Conservation (phyloP, 2,329 filamentous ascomycete species). For the Claviceps sp. region DNA sequence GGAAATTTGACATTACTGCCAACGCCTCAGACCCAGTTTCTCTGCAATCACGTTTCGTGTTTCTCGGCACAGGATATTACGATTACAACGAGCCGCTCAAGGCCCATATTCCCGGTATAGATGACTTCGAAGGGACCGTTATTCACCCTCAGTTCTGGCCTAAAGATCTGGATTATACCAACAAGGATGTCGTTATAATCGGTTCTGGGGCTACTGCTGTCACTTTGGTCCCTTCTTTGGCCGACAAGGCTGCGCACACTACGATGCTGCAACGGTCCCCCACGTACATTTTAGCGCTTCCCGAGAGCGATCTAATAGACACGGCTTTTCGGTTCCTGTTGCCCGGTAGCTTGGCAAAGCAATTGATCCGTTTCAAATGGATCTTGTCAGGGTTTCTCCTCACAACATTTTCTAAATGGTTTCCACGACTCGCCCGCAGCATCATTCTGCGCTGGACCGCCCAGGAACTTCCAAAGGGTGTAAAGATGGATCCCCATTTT, state of each 20-base stretch:
- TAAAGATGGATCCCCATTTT: slow-evolving; percentile 46
- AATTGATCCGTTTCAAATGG: slow-evolving; percentile 30
- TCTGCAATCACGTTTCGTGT: slow-evolving; percentile 37
- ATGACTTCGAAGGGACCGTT: slow-evolving; percentile 48
- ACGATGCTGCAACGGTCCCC: slow-evolving; percentile 71
- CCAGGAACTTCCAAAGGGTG: slow-evolving; percentile 33
- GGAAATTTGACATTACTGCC: slow-evolving; percentile 31
- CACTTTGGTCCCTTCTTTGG: slow-evolving; percentile 56
- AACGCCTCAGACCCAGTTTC: slow-evolving; percentile 8
- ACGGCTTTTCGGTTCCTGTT: slow-evolving; percentile 25
- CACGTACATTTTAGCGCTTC: slow-evolving; percentile 47
- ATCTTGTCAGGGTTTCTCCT: slow-evolving; percentile 36
- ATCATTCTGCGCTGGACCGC: slow-evolving; percentile 32
- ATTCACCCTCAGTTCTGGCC: slow-evolving; percentile 65
- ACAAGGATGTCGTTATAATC: slow-evolving; percentile 56
- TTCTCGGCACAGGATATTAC: slow-evolving; percentile 46
- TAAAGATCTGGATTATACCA: slow-evolving; percentile 44
- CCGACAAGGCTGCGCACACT: slow-evolving; percentile 46
- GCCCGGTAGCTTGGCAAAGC: slow-evolving; percentile 32
- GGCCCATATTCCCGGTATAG: slow-evolving; percentile 47
- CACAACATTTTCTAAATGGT: slow-evolving; percentile 14
- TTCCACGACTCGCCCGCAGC: slow-evolving; percentile 33
- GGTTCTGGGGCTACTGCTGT: slow-evolving; percentile 66
- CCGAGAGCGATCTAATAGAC: slow-evolving; percentile 20
- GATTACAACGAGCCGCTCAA: slow-evolving; percentile 49